Evolutionary conservation across 2,329 filamentous ascomycete genomes (phyloP).

Genomic region (Cordyceps javanica): DNA sequence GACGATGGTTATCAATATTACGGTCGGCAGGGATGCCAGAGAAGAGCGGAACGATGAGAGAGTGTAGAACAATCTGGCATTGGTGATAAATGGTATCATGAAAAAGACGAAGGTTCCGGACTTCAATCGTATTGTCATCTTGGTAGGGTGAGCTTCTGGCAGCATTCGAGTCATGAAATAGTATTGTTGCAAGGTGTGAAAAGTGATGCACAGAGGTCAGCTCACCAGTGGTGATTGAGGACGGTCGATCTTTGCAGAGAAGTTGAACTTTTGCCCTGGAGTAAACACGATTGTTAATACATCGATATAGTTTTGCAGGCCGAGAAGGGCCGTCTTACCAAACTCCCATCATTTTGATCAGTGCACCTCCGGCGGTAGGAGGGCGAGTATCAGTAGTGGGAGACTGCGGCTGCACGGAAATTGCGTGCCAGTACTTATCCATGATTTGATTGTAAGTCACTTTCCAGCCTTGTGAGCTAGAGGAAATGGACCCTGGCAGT

Average conservation of each 20-base stretch:
- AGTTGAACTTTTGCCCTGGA: conserved; percentile 1
- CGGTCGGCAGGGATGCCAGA: not conserved
- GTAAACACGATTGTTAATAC: not conserved
- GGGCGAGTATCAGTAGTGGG: not conserved
- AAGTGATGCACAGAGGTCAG: conserved; percentile 6
- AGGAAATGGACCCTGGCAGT: conserved; percentile 1
- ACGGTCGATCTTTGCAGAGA: conserved; percentile 1
- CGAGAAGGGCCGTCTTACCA: not conserved
- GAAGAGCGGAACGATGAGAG: not conserved
- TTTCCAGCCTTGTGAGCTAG: not conserved
- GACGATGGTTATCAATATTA: not conserved
- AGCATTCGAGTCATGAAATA: not conserved
- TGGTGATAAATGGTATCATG: conserved; percentile 5
- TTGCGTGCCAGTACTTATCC: conserved; percentile 8
- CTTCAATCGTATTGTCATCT: not conserved
- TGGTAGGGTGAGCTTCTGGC: not conserved
- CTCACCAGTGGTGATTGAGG: not conserved
- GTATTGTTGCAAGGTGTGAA: not conserved
- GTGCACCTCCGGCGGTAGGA: not conserved
- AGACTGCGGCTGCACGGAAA: not conserved
- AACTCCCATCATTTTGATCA: conserved; percentile 4
- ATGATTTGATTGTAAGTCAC: not conserved
- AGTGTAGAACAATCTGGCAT: conserved; percentile 7
- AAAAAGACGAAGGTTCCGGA: not conserved
- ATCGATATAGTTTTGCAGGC: not conserved